Conservation (phyloP, 176 grass and related monocot genomes). For the Hsuehochloa calcarea region DNA sequence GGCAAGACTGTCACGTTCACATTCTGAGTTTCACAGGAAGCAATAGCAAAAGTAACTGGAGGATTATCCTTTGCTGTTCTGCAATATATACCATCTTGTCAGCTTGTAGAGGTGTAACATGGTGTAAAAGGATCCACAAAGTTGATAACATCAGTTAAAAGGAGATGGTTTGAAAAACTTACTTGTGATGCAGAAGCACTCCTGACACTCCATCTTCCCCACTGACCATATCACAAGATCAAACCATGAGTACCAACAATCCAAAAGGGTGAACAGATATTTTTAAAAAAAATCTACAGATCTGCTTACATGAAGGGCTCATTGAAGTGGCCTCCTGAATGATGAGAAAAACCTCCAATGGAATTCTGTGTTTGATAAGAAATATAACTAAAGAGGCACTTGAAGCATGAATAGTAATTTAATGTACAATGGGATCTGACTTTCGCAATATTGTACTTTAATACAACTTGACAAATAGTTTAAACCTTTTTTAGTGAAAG, state of each 20-base stretch:
- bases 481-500: neutral
- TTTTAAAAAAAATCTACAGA: neutral
- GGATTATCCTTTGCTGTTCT: conserved; percentile 98
- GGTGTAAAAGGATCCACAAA: neutral
- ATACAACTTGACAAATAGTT: neutral
- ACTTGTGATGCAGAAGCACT: conserved; percentile 98
- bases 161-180: conserved; percentile 49
- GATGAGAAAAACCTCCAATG: conserved; percentile 94
- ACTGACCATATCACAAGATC: conserved; percentile 43
- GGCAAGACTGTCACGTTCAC: conserved; percentile 95
- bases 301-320: conserved; percentile 90
- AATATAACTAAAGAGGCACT: conserved; percentile 24
- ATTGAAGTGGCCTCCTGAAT: conserved; percentile 89
- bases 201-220: conserved; percentile 93
- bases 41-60: conserved; percentile 92
- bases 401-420: conserved; percentile 13
- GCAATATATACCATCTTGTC: conserved; percentile 35
- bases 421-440: neutral
- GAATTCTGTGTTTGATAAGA: conserved; percentile 66
- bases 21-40: conserved; percentile 96
- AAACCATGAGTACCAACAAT: conserved; percentile 14
- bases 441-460: neutral
- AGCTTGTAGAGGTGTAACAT: neutral
- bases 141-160: conserved; percentile 10
- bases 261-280: conserved; percentile 2